phyloP scores from a whole-genome alignment of 306 rosid genomes.

The Cucumis cinereus region DNA sequence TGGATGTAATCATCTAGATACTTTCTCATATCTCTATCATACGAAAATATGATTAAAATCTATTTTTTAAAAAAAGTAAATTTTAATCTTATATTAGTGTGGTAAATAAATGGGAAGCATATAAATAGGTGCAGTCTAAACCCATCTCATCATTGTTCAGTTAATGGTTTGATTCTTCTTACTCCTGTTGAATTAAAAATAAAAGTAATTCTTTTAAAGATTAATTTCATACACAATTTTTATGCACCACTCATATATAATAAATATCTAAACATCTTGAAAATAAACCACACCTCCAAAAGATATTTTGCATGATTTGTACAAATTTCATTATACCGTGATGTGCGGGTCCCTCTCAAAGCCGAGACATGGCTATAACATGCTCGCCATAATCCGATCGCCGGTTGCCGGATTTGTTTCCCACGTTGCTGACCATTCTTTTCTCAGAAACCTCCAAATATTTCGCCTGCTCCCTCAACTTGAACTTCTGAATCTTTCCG shows the following conservation, averaged over 20 bases:
- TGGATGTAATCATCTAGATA: no score
- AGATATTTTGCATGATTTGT: background rate
- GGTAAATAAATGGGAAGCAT: no score
- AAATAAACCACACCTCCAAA: background rate
- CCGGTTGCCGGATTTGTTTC: background rate
- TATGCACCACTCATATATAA: background rate
- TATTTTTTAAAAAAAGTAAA: no score
- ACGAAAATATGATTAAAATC: no score
- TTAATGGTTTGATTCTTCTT: no score
- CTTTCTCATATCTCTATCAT: no score
- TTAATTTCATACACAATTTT: no score
- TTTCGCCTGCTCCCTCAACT: conserved; percentile 32
- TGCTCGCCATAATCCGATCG: background rate
- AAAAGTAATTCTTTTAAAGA: no score
- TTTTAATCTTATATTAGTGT: no score
- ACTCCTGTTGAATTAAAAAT: no score
- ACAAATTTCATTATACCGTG: background rate
- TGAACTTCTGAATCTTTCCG: conserved; percentile 50
- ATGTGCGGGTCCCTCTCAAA: background rate
- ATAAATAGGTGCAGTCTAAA: no score
- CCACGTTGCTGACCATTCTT: background rate
- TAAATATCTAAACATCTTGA: background rate
- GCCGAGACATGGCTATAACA: background rate
- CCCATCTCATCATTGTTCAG: no score
- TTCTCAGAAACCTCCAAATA: background rate